Base-by-base conservation (phyloP, 768 basidiomycete genomes). In the Leccinum uliginosum region DNA sequence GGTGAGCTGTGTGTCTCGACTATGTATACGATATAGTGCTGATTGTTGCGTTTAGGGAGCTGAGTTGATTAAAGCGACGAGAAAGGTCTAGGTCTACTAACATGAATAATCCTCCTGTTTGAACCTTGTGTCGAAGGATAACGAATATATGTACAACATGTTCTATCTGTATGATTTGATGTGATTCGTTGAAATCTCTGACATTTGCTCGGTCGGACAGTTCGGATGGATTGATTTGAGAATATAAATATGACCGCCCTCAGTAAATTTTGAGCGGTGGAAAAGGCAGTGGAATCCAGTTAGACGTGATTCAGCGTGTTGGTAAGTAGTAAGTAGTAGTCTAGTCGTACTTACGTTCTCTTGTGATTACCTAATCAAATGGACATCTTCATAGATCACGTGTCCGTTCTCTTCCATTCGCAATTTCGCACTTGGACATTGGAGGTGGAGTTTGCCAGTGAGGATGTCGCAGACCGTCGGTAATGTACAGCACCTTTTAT, bases 401-500 rank as follows among this genome's bases (percentile, higher is more conserved):
- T 49, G 48, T 26, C 26, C 48, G 5, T 17, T 49, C 29, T 46
- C 44, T 23, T n/a, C 9, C 6, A 45, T 12, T 23, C 23, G 7
- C 23, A 24, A 23, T 7, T 12, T 23, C 23, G 7, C 23, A 24
- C 45, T 7, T 19, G 12, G 43, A 44, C 43, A 32, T 51, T 24
- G 10, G 15, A 38, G 15, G 6, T 32, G 34, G 27, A 40, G 53
- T 30, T n/a, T 48, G 47, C 27, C 46, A 49, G 26, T n/a, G 35
- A 57, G 19, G 62, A 92, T 92, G 90, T 92, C 91, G 47, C 90
- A 92, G 72, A 82, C 82, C 48, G 78, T 91, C 46, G 90, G 90
- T 69, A 92, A 90, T 68, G 90, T 90, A 75, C 30, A 82, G 75
- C 6, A 0, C 15, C 6, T 50, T 43, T 32, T 51, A 19, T 26